Percentiles rank a stretch among this genome's conserved stretches.
Conservation (phyloP, 202 grass and related monocot genomes). For the Setaria italica region DNA sequence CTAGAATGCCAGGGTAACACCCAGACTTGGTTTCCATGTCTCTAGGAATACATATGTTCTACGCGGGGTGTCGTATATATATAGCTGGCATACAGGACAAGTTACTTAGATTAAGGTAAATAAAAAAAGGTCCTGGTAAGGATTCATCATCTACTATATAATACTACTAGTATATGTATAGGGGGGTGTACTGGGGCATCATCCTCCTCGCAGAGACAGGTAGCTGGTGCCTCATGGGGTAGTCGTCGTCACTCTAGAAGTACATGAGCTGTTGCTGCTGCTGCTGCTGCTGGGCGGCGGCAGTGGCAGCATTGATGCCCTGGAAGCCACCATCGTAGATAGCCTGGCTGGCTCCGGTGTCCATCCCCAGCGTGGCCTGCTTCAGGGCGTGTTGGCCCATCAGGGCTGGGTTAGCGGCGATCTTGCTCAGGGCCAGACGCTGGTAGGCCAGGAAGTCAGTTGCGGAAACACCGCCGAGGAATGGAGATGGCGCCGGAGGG, state of each 20-base stretch:
- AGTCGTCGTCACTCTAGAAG: slow-evolving; percentile 40
- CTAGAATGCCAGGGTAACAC: background rate
- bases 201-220: slow-evolving; percentile 3
- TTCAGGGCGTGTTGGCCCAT: slow-evolving; percentile 78
- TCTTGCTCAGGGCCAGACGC: slow-evolving; percentile 77
- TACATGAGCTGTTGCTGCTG: slow-evolving; percentile 83
- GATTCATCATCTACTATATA: slow-evolving; percentile 38
- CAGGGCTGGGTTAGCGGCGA: slow-evolving; percentile 59
- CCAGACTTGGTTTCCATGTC: background rate
- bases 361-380: slow-evolving; percentile 68
- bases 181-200: slow-evolving; percentile 14
- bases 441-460: slow-evolving; percentile 81
- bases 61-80: slow-evolving; percentile 36
- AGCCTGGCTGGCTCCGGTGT: slow-evolving; percentile 68
- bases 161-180: slow-evolving; percentile 35
- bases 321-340: slow-evolving; percentile 77
- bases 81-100: slow-evolving; percentile 16
- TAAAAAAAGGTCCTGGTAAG: slow-evolving; percentile 30
- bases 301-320: slow-evolving; percentile 45
- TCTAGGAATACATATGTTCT: slow-evolving; percentile 34
- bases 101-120: slow-evolving; percentile 34
- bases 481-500: slow-evolving; percentile 60
- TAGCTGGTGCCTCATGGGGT: slow-evolving; percentile 13
- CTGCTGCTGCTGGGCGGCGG: background rate
- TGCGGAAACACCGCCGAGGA: slow-evolving; percentile 55